Evolutionary conservation across 768 basidiomycete species (phyloP), one percentile per base, ranked within the genome.

Genomic region (Exsudoporus frostii): DNA sequence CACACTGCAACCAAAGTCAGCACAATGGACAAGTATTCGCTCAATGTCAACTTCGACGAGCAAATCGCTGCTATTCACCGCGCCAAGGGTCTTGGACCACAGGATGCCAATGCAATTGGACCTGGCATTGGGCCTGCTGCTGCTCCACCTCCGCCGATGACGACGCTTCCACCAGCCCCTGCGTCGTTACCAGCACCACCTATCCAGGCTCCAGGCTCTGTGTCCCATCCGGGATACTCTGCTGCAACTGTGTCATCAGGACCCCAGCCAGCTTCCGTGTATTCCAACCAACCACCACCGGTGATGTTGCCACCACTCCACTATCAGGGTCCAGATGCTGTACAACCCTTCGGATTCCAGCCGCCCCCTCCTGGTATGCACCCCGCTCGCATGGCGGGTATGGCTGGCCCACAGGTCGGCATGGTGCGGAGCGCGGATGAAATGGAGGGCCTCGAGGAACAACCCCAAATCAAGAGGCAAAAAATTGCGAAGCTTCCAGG

Each of bases 11-110:
- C 92, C 40, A 98, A 95, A 73, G 88, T 88, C 45, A 85, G 84
- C 60, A 97, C 93, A 1, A 77, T 94, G 65, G 90, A 94, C 79
- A 92, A 92, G 66, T 99, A 88, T 76, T 94, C 94, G 45, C 86
- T 84, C 15, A 88, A 88, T 57, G 93, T 91, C 76, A 95, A 93
- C 68, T 86, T 98, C 68, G 93, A 98, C 73, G 94, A 98, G 65
- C 97, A 99, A 69, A 99, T 99, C 68, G 92, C 92, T 40, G 92
- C 94, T 44, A 93, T 98, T 53, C 95, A 97, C 73, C 88, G 88
- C 52, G 83, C 92, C 24, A 92, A 93, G 69, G 93, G 92, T 72
- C 81, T 96, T 30, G 87, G 89, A 58, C 88, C 86, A 47, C 86
- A 90, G 76, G 90, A 90, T 44, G 71, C 72, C 40, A 86, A 86